Evolutionary conservation across 495 filamentous ascomycete species (phyloP).

Genomic region (Aspergillus heteromorphus): DNA sequence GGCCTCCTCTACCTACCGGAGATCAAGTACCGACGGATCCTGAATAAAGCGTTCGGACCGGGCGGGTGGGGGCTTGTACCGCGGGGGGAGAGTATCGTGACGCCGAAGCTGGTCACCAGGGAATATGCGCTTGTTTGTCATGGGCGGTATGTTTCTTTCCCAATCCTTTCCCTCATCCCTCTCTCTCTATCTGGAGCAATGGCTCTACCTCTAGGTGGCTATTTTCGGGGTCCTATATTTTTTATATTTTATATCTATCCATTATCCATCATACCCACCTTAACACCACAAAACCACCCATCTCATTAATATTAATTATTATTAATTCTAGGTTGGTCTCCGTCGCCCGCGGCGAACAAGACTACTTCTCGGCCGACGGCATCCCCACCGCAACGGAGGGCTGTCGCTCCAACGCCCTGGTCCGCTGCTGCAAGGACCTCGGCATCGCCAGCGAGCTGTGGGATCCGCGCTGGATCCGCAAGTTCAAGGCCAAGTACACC

Average conservation of each 20-base stretch:
- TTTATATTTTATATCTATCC: too few species aligned
- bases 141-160: conserved; percentile 66
- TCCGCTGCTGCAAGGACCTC: conserved; percentile 96
- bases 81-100: conserved; percentile 84
- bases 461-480: conserved; percentile 88
- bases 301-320: too few species aligned
- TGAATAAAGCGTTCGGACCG: conserved; percentile 89
- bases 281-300: too few species aligned
- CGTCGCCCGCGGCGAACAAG: conserved; percentile 89
- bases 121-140: conserved; percentile 91
- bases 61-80: conserved; percentile 94
- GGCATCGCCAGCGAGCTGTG: conserved; percentile 93
- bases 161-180: too few species aligned
- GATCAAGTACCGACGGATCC: conserved; percentile 93
- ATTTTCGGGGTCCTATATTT: too few species aligned
- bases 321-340: conserved; percentile 66
- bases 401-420: conserved; percentile 92
- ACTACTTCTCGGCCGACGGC: conserved; percentile 86
- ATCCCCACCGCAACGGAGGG: conserved; percentile 97
- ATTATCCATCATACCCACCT: too few species aligned
- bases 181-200: too few species aligned
- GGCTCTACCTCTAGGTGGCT: too few species aligned
- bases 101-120: conserved; percentile 79
- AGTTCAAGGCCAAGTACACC: conserved; percentile 60
- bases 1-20: conserved; percentile 95